Evolutionary conservation across 2,329 filamentous ascomycete species (phyloP).

Genomic region (Xylaria sp.): DNA sequence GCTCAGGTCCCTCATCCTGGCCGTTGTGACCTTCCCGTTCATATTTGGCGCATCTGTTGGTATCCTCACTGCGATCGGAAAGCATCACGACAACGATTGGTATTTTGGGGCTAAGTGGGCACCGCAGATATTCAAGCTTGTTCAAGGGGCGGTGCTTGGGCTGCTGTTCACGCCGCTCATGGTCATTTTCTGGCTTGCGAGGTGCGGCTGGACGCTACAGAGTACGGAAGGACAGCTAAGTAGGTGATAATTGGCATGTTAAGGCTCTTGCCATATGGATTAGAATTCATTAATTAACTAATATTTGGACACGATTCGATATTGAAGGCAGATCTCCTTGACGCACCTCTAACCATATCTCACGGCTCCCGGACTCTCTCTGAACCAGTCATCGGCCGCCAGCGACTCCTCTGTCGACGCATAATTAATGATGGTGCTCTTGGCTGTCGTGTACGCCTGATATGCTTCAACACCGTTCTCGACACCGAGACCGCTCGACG

Average conservation of each 20-base stretch:
- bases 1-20: conserved; percentile 52
- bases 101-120: conserved; percentile 57
- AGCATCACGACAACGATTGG: conserved; percentile 55
- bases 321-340: not conserved
- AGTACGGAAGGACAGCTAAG: conserved; percentile 40
- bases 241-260: not conserved
- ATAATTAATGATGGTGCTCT: conserved; percentile 78
- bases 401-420: conserved; percentile 64
- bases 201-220: conserved; percentile 58
- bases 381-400: conserved; percentile 74
- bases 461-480: conserved; percentile 77
- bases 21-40: conserved; percentile 55
- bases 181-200: conserved; percentile 62
- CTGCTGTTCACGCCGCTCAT: conserved; percentile 61
- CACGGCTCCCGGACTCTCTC: conserved; percentile 65
- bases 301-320: conserved; percentile 6
- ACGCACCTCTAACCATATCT: conserved; percentile 64
- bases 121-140: conserved; percentile 62
- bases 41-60: conserved; percentile 59
- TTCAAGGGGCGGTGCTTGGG: conserved; percentile 60
- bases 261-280: conserved; percentile 7
- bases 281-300: conserved; percentile 32
- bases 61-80: conserved; percentile 55
- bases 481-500: conserved; percentile 73
- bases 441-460: conserved; percentile 67